Conservation (phyloP, 306 rosid genomes). For the Quercus glauca region DNA sequence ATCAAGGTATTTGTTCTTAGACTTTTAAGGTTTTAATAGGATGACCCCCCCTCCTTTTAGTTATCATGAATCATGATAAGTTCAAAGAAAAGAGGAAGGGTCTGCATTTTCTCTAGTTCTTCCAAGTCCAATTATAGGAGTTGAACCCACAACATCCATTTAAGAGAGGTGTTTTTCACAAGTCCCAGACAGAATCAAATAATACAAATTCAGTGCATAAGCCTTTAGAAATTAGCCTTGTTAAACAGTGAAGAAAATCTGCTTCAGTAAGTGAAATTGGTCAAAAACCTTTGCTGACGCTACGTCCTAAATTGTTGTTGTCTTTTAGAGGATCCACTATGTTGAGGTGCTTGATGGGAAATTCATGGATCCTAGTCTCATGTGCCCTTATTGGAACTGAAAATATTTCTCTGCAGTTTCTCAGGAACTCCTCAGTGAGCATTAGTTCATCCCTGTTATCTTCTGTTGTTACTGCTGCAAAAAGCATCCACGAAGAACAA, state of each 20-base stretch:
- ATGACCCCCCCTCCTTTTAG: too few relatives aligned
- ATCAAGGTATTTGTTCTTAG: too few relatives aligned
- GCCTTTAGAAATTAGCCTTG: conserved; percentile 1
- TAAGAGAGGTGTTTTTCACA: not conserved
- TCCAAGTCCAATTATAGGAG: too few relatives aligned
- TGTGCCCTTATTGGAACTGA: conserved; percentile 26
- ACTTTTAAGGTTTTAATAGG: too few relatives aligned
- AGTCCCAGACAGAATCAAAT: not conserved
- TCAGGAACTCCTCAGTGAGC: conserved; percentile 54
- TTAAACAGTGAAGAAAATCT: conserved; percentile 5
- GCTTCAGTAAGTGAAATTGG: conserved; percentile 15
- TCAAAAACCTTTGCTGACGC: conserved; percentile 49
- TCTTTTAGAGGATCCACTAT: conserved; percentile 65
- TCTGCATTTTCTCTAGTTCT: too few relatives aligned
- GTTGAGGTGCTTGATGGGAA: conserved; percentile 52
- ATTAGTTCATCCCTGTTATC: conserved; percentile 30
- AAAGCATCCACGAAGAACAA: not conserved
- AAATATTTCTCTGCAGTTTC: conserved; percentile 41
- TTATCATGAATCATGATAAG: too few relatives aligned
- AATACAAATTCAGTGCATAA: not conserved
- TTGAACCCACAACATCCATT: too few relatives aligned
- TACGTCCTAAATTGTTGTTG: conserved; percentile 67
- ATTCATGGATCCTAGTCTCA: conserved; percentile 27
- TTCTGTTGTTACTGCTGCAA: conserved; percentile 34
- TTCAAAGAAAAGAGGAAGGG: too few relatives aligned